These are phyloP conservation scores for Torulaspora indica DNA, from an alignment of 805 yeast genomes.

Conservation along the genomic window DNA sequence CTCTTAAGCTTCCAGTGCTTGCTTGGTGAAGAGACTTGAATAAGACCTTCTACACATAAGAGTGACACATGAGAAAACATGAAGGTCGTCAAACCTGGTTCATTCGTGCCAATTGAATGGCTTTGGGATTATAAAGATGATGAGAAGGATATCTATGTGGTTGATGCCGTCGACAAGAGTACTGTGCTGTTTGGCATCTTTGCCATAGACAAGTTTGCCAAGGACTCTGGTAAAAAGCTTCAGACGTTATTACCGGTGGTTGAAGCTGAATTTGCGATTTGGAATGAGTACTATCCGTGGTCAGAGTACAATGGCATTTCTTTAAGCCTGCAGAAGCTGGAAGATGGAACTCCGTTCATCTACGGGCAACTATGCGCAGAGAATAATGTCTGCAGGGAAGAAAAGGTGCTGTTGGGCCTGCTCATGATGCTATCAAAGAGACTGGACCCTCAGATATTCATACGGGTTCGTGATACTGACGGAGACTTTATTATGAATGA, in stretches of 20 bases:
- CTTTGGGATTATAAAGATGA: conserved; percentile 27
- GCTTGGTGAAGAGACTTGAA: no score
- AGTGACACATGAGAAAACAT: neutral
- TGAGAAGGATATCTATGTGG: conserved; percentile 16
- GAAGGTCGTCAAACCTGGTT: conserved; percentile 9
- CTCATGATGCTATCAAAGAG: conserved; percentile 38
- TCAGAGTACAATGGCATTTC: conserved; percentile 28
- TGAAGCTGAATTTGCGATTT: conserved; percentile 26
- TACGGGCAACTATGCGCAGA: conserved; percentile 36
- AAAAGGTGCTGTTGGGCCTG: conserved; percentile 41
- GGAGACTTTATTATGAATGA: conserved; percentile 54
- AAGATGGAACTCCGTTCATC: conserved; percentile 22
- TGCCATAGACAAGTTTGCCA: conserved; percentile 20
- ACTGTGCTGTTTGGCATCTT: conserved; percentile 31
- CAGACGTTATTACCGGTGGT: conserved; percentile 3
- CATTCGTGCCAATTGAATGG: conserved; percentile 12
- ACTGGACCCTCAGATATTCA: conserved; percentile 37
- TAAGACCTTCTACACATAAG: neutral
- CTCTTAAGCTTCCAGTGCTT: no score
- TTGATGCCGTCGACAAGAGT: conserved; percentile 22
- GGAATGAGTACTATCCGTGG: conserved; percentile 44
- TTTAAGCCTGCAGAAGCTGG: conserved; percentile 21
- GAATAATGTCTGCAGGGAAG: conserved; percentile 44
- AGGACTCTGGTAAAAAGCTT: neutral
- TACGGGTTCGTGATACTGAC: conserved; percentile 48